A percentile compares a stretch with the other conserved stretches of the same genome.
Conservation (phyloP, 2,329 filamentous ascomycete species). For the Plectosphaerella plurivora region DNA sequence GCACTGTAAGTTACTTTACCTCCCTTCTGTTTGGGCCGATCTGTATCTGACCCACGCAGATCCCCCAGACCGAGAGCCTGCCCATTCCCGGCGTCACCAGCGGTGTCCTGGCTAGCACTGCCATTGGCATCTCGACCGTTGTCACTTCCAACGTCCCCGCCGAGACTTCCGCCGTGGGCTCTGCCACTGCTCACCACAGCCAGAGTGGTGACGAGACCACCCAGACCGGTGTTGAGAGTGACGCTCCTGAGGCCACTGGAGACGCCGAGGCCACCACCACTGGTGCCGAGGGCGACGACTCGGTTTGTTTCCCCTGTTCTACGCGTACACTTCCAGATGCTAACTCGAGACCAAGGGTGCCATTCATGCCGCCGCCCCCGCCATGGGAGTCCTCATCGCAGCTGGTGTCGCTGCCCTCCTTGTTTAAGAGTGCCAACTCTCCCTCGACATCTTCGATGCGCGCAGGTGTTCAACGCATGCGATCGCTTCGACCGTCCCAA, state of each 20-base stretch:
- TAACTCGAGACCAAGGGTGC: conserved; percentile 1
- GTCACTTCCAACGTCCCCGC: conserved; percentile 19
- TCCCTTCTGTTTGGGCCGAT: background rate
- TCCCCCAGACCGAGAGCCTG: conserved; percentile 2
- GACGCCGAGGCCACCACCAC: conserved; percentile 5
- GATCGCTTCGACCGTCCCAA: background rate
- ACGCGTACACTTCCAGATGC: no score
- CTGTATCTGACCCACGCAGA: background rate
- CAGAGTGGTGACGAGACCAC: conserved; percentile 1
- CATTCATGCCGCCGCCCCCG: conserved; percentile 36
- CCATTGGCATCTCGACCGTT: conserved; percentile 25
- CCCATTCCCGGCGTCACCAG: conserved; percentile 26
- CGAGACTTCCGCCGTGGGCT: conserved; percentile 19
- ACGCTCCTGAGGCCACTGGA: conserved; percentile 8
- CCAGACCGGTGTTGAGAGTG: conserved; percentile 9
- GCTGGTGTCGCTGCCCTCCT: conserved; percentile 44
- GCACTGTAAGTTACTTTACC: background rate
- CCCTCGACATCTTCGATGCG: background rate
- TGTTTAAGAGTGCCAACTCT: conserved; percentile 29
- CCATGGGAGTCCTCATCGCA: conserved; percentile 39
- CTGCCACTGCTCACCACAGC: conserved; percentile 8
- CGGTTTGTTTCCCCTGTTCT: background rate
- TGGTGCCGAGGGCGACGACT: conserved; percentile 1
- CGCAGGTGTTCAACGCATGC: background rate
- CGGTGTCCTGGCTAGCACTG: conserved; percentile 29